Evolutionary conservation across 352 stramenopile genomes (phyloP).

Genomic region (Phytophthora ramorum): DNA sequence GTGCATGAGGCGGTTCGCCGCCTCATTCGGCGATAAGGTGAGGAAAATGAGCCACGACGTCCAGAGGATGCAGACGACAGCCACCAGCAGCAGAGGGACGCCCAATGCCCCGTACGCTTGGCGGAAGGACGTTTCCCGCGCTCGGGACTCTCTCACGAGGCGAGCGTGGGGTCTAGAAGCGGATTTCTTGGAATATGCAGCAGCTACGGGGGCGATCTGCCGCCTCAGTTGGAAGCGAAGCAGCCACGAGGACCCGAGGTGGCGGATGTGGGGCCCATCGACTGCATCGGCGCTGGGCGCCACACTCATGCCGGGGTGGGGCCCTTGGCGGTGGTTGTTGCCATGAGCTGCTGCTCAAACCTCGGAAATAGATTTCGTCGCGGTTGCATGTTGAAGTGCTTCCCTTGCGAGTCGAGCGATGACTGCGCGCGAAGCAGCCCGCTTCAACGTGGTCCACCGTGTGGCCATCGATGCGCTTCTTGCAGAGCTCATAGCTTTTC

Average conservation of each 20-base stretch:
- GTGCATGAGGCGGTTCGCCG: constrained; percentile 37
- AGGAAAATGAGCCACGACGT: constrained; percentile 37
- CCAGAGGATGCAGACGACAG: constrained; percentile 28
- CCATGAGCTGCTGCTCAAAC: no score
- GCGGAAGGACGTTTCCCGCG: constrained; percentile 5
- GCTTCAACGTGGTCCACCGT: not conserved
- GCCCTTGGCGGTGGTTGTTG: not conserved
- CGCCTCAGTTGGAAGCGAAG: not conserved
- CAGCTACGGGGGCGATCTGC: not conserved
- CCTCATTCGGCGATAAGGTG: constrained; percentile 28
- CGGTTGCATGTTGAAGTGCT: constrained; percentile 7
- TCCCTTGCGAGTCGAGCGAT: constrained; percentile 5
- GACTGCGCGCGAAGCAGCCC: constrained; percentile 5
- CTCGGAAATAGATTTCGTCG: not conserved
- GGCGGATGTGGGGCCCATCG: not conserved
- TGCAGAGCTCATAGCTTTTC: not conserved
- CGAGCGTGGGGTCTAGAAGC: constrained; percentile 6
- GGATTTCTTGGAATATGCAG: constrained; percentile 1
- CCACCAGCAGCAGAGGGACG: constrained; percentile 18
- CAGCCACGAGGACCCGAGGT: not conserved
- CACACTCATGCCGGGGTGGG: constrained; percentile 5
- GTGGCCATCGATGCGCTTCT: not conserved
- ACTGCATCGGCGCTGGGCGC: not conserved
- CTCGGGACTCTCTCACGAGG: not conserved
- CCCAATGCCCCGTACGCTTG: constrained; percentile 32